Conservation (phyloP, 495 filamentous ascomycete species). For the Talaromyces liani region DNA sequence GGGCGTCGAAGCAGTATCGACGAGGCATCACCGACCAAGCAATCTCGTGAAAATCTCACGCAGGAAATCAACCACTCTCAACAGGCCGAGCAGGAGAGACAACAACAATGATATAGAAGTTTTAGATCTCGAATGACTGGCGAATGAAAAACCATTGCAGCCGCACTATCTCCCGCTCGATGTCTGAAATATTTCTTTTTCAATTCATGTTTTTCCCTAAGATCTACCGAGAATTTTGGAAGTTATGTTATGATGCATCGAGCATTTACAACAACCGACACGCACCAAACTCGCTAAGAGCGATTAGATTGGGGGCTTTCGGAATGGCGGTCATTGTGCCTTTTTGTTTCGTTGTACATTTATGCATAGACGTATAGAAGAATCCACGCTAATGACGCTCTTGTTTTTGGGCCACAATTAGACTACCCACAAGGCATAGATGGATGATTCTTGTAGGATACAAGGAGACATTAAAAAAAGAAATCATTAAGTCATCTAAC, state of each 20-base stretch:
- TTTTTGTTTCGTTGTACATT: background rate
- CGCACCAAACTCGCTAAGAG: background rate
- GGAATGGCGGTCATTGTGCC: background rate
- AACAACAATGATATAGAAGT: background rate
- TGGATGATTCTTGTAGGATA: background rate
- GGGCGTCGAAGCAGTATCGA: constrained; percentile 72
- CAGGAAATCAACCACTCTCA: constrained; percentile 3
- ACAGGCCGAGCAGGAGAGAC: background rate
- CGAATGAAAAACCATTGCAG: background rate
- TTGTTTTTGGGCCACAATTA: background rate
- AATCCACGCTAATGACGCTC: background rate
- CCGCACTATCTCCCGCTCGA: background rate
- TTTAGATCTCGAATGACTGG: background rate
- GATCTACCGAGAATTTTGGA: background rate
- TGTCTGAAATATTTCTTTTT: background rate
- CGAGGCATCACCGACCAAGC: constrained; percentile 27
- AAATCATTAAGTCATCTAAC: background rate
- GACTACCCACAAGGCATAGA: too few species aligned
- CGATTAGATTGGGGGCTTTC: background rate
- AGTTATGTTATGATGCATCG: background rate
- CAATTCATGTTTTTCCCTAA: background rate
- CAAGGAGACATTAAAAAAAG: background rate
- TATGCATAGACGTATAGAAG: constrained; percentile 4
- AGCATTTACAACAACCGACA: background rate
- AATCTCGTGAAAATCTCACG: constrained; percentile 8